phyloP scores from a whole-genome alignment of 305 asterid genomes.

The Withania somnifera region DNA sequence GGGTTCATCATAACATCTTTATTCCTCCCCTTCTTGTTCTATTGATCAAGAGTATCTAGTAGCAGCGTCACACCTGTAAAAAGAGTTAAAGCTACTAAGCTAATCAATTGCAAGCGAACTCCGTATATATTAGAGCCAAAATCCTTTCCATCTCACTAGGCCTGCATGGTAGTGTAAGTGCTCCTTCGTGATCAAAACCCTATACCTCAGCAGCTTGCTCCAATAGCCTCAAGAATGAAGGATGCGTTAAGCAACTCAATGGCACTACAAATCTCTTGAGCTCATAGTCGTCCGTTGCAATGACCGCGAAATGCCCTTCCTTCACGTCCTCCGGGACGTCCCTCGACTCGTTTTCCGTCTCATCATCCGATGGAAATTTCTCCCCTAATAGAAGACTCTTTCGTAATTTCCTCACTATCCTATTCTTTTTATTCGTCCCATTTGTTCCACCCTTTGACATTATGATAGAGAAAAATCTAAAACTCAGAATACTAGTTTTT shows the following conservation, averaged over 20 bases:
- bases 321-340: slow-evolving; percentile 40
- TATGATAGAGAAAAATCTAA: background rate
- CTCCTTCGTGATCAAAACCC: slow-evolving; percentile 41
- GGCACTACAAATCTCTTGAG: slow-evolving; percentile 42
- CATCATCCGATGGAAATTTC: slow-evolving; percentile 6
- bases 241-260: slow-evolving; percentile 21
- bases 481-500: too few species aligned
- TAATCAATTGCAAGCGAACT: background rate
- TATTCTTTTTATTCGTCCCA: slow-evolving; percentile 8
- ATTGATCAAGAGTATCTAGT: background rate
- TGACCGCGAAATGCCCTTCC: slow-evolving; percentile 49
- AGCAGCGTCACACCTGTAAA: background rate
- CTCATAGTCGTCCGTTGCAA: slow-evolving; percentile 27
- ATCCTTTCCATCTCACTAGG: slow-evolving; percentile 38
- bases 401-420: slow-evolving; percentile 25
- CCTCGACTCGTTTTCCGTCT: background rate
- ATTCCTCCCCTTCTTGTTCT: background rate
- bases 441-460: slow-evolving; percentile 1
- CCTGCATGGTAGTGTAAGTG: slow-evolving; percentile 39
- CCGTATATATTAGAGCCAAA: slow-evolving; percentile 2
- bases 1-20: background rate
- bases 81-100: background rate
- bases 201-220: slow-evolving; percentile 48
- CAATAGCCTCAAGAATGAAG: slow-evolving; percentile 34
- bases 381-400: slow-evolving; percentile 20